A percentile compares a stretch with the other conserved stretches of the same genome.
Conservation (phyloP, 805 yeast species). For the Sugiyamaella floridensis region DNA sequence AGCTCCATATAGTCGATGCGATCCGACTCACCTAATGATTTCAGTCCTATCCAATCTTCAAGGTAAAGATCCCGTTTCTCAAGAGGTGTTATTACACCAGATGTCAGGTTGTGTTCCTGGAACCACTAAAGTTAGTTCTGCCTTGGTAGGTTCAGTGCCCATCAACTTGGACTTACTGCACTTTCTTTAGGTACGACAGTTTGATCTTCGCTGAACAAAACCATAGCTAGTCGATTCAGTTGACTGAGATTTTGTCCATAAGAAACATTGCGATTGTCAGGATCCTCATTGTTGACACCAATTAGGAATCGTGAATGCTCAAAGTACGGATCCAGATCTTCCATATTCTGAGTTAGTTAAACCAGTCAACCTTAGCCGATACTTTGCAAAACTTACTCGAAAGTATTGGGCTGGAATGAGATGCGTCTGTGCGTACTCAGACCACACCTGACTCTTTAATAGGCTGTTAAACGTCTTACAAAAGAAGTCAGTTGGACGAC, state of each 20-base stretch:
- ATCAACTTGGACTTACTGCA: conserved; percentile 41
- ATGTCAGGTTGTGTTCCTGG: conserved; percentile 42
- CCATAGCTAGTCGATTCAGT: conserved; percentile 50
- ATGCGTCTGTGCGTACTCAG: conserved; percentile 45
- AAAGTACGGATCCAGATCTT: conserved; percentile 47
- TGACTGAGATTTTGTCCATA: conserved; percentile 40
- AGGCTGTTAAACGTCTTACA: conserved; percentile 50
- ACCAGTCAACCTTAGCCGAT: too few species aligned
- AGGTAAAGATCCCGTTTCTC: conserved; percentile 43
- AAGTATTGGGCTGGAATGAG: conserved; percentile 72
- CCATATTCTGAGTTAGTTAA: conserved; percentile 36
- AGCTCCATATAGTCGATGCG: conserved; percentile 45
- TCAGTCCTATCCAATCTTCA: conserved; percentile 57
- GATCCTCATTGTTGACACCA: conserved; percentile 57
- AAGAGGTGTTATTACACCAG: conserved; percentile 41
- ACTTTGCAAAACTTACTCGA: conserved; percentile 35
- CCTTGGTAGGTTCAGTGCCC: neutral
- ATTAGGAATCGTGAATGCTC: conserved; percentile 54
- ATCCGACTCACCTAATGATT: conserved; percentile 36
- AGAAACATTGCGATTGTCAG: conserved; percentile 28
- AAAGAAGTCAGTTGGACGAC: conserved; percentile 49
- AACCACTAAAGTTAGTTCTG: conserved; percentile 34
- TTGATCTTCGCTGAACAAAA: conserved; percentile 54
- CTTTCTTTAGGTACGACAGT: conserved; percentile 67
- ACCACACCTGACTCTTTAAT: conserved; percentile 57